phyloP scores from a whole-genome alignment of 164 flowering plant species.

The Stephania japonica region DNA sequence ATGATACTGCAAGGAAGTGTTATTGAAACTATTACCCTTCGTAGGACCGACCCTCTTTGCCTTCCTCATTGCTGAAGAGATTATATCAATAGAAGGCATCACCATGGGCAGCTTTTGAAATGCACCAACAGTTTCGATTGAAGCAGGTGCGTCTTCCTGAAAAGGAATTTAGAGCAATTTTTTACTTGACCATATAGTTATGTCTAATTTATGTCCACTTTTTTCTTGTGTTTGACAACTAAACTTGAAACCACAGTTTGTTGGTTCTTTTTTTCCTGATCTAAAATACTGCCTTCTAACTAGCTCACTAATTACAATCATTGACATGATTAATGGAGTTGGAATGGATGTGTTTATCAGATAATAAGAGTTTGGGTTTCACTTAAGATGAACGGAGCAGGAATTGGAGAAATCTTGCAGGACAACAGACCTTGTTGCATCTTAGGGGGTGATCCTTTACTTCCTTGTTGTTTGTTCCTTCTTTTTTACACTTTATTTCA shows the following conservation, averaged over 20 bases:
- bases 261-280: too few relatives aligned
- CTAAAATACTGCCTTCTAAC: too few relatives aligned
- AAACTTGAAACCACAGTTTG: not conserved
- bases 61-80: conserved; percentile 71
- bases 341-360: too few relatives aligned
- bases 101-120: conserved; percentile 98
- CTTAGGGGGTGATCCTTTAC: too few relatives aligned
- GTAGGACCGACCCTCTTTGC: conserved; percentile 72
- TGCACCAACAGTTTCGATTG: conserved; percentile 65
- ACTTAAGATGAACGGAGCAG: too few relatives aligned
- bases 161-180: conserved; percentile 8
- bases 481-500: too few relatives aligned
- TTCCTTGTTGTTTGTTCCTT: too few relatives aligned
- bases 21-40: conserved; percentile 43
- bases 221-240: not conserved
- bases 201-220: not conserved
- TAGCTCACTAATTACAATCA: too few relatives aligned
- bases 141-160: conserved; percentile 34
- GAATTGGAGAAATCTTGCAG: too few relatives aligned
- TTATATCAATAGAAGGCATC: conserved; percentile 79
- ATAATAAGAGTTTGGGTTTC: too few relatives aligned
- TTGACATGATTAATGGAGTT: too few relatives aligned
- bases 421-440: too few relatives aligned
- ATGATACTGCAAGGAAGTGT: not conserved
- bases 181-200: not conserved